phyloP scores from a whole-genome alignment of 805 yeast species.

The Candida nonsorbophila region DNA sequence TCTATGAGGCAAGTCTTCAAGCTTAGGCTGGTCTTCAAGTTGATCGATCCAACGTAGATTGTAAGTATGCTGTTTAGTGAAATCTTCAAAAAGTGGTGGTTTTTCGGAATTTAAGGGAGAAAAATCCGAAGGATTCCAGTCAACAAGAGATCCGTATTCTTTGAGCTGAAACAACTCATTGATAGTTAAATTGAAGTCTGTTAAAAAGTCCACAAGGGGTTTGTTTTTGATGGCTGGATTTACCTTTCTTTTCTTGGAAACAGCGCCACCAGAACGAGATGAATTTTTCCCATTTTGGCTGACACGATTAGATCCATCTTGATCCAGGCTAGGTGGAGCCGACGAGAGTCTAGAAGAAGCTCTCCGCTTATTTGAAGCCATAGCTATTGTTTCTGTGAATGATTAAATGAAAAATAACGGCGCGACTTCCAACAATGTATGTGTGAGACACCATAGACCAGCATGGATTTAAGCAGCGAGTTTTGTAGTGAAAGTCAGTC shows the following conservation, averaged over 20 bases:
- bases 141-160: conserved; percentile 55
- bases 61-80: conserved; percentile 19
- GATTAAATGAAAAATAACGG: too few relatives aligned
- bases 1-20: conserved; percentile 32
- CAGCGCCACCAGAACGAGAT: not conserved
- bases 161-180: conserved; percentile 62
- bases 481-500: too few relatives aligned
- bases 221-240: conserved; percentile 9
- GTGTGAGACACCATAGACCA: too few relatives aligned
- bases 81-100: conserved; percentile 29
- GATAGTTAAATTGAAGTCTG: conserved; percentile 43
- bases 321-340: too few relatives aligned
- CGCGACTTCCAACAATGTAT: too few relatives aligned
- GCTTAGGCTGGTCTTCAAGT: conserved; percentile 13
- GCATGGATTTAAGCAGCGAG: too few relatives aligned
- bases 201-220: conserved; percentile 36
- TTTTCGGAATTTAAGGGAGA: conserved; percentile 14
- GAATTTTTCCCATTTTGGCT: too few relatives aligned
- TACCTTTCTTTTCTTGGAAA: conserved; percentile 16
- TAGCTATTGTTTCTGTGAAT: too few relatives aligned
- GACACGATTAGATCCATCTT: too few relatives aligned
- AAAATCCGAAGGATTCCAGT: conserved; percentile 53
- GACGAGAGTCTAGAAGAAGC: too few relatives aligned
- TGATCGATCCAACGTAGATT: conserved; percentile 28
- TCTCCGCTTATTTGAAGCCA: too few relatives aligned